Base-by-base conservation (phyloP, 495 filamentous ascomycete genomes). In the Gamarada debralockiae region DNA sequence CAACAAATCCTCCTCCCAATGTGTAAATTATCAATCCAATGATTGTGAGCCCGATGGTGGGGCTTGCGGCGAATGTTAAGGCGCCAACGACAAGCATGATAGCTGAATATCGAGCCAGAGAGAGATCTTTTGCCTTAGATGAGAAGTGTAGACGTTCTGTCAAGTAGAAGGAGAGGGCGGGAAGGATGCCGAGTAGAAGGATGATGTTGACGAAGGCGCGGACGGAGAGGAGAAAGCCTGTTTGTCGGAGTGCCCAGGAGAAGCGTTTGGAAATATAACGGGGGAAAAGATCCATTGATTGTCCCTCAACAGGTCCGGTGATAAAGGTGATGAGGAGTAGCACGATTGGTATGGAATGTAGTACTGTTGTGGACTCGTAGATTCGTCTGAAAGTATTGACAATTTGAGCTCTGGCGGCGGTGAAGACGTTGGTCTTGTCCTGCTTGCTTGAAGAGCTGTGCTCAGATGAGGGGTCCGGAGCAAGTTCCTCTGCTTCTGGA, bases 251-350 rank as follows among this genome's bases (percentile, higher is more conserved):
- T 4, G 69, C 67, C 73, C 78, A 77, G 18, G 63, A 60, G 53
- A 77, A 81, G 10, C 79, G 68, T 5, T 72, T 76, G n/a, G 75
- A 77, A 9, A 78, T 68, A 57, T 82, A 83, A 46, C 79, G 80
- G 13, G 47, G 65, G 57, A n/a, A 66, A 55, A 43, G 72, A 61
- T 17, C 43, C 41, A 49, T 13, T 18, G 51, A 18, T 40, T 56
- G 29, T 29, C 20, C 2, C 23, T 1, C 13, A 15, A 59, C 46
- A 10, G 50, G 45, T 2, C 18, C 15, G 24, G 50, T 24, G 2
- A 53, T 6, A 34, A 58, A 62, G 3, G 25, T 31, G 21, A 50
- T 1, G 2, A 62, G 29, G 3, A 62, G 47, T 0, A 57, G 23
- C 2, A 59, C 9, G 3, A 57, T 29, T 7, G 49, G 38, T 0